These are phyloP conservation scores for Fistulifera pelliculosa DNA, from an alignment of 108 stramenopile genomes.

Conservation along the genomic window DNA sequence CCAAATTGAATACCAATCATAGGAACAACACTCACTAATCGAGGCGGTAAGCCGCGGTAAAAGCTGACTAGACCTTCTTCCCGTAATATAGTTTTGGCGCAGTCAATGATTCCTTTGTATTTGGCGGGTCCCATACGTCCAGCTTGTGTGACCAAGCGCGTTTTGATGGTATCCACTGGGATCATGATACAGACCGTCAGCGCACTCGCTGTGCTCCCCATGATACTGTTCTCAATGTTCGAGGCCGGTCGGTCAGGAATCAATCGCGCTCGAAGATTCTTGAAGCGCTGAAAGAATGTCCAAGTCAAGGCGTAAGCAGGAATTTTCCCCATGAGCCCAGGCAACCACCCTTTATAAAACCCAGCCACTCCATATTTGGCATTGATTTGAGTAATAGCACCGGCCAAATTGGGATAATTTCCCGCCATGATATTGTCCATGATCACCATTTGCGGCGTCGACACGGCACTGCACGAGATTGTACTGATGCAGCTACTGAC, in stretches of 20 bases:
- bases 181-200: slow-evolving; percentile 95
- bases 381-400: slow-evolving; percentile 51
- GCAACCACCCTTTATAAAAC: slow-evolving; percentile 97
- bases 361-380: slow-evolving; percentile 62
- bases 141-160: slow-evolving; percentile 84
- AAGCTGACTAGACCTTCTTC: slow-evolving; percentile 90
- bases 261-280: slow-evolving; percentile 43
- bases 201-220: slow-evolving; percentile 90
- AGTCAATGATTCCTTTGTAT: slow-evolving; percentile 92
- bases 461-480: slow-evolving; percentile 83
- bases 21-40: slow-evolving; percentile 91
- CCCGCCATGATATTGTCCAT: slow-evolving; percentile 94
- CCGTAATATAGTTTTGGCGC: slow-evolving; percentile 65
- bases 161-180: slow-evolving; percentile 97
- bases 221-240: slow-evolving; percentile 86
- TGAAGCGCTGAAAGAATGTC: slow-evolving; percentile 93
- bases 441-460: slow-evolving; percentile 96
- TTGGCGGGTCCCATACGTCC: slow-evolving; percentile 39
- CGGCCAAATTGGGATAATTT: slow-evolving; percentile 71
- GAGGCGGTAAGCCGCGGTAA: slow-evolving; percentile 88
- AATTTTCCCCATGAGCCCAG: slow-evolving; percentile 93
- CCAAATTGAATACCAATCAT: slow-evolving; percentile 98
- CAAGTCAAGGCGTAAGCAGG: slow-evolving; percentile 91
- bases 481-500: slow-evolving; percentile 84
- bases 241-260: slow-evolving; percentile 47